Percentiles rank a stretch among this genome's conserved stretches.
These are phyloP conservation scores for Mycena amicta DNA, from an alignment of 768 basidiomycete genomes.

Conservation along the genomic window DNA sequence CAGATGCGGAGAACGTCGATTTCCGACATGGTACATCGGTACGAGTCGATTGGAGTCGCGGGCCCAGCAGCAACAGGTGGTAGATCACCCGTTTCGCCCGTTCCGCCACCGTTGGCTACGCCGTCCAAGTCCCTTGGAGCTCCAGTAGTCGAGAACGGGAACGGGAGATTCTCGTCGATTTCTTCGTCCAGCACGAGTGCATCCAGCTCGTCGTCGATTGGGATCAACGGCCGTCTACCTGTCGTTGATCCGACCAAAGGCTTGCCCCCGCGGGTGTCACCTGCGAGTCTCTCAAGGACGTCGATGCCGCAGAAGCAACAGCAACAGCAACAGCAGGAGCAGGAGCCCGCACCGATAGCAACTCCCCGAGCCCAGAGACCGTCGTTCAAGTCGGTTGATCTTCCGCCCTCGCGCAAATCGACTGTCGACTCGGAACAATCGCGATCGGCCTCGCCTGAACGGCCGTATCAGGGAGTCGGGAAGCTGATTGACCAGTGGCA, in stretches of 20 bases:
- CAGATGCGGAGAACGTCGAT: conserved; percentile 71
- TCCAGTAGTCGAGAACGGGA: conserved; percentile 10
- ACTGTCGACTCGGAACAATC: conserved; percentile 23
- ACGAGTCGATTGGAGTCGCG: conserved; percentile 61
- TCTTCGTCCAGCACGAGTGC: conserved; percentile 16
- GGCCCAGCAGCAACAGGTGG: conserved; percentile 34
- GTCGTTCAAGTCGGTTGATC: conserved; percentile 31
- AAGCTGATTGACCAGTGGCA: conserved; percentile 90
- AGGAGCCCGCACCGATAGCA: conserved; percentile 19
- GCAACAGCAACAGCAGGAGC: neutral
- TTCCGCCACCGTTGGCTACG: conserved; percentile 34
- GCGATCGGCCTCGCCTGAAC: conserved; percentile 70
- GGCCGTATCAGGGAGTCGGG: conserved; percentile 80
- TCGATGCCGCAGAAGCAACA: conserved; percentile 9
- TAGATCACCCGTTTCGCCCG: conserved; percentile 24
- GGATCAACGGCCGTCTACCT: conserved; percentile 5
- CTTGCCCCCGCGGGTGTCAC: conserved; percentile 15
- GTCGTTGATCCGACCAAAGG: conserved; percentile 11
- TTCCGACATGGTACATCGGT: conserved; percentile 83
- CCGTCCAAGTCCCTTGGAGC: conserved; percentile 21
- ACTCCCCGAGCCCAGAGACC: conserved; percentile 29
- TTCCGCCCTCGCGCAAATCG: conserved; percentile 21
- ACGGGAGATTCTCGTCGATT: conserved; percentile 17
- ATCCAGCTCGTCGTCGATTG: conserved; percentile 10
- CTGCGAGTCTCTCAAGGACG: conserved; percentile 10